Percentiles rank a stretch among this genome's conserved stretches.
Evolutionary conservation across 2,329 filamentous ascomycete species (phyloP).

Genomic region (Kalmusia sp.): DNA sequence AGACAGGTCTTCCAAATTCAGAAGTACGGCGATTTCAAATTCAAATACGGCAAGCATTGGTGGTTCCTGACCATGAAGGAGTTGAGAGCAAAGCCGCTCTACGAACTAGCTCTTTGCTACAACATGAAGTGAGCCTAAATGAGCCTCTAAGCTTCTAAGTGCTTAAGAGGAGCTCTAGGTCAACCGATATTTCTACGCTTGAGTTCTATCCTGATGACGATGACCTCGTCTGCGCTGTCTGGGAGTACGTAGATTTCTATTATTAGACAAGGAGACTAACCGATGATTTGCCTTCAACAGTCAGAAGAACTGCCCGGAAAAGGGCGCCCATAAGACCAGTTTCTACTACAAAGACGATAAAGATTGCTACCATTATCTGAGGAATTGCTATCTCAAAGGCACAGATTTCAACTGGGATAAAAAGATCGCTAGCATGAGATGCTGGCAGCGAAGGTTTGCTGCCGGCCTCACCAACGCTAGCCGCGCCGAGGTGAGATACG

Average conservation of each 20-base stretch:
- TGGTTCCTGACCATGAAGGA: conserved; percentile 15
- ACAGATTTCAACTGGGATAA: neutral
- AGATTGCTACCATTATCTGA: neutral
- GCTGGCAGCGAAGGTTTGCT: neutral
- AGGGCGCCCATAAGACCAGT: neutral
- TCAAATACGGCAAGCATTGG: conserved; percentile 2
- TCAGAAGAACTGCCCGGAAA: neutral
- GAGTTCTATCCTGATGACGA: neutral
- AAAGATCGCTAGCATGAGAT: neutral
- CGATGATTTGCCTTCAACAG: neutral
- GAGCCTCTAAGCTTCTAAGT: neutral
- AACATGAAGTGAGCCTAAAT: neutral
- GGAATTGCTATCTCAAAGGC: neutral
- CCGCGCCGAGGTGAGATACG: too few species aligned
- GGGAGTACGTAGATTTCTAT: neutral
- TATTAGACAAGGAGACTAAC: neutral
- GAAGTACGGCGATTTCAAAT: too few species aligned
- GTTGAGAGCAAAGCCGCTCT: neutral
- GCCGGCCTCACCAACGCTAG: too few species aligned
- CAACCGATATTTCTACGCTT: neutral
- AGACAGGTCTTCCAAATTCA: too few species aligned
- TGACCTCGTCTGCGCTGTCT: neutral
- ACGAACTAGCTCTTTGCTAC: neutral
- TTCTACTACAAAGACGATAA: neutral
- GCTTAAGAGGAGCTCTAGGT: neutral